phyloP scores from a whole-genome alignment of 805 yeast species.

The Myxozyma vanderwaltii region DNA sequence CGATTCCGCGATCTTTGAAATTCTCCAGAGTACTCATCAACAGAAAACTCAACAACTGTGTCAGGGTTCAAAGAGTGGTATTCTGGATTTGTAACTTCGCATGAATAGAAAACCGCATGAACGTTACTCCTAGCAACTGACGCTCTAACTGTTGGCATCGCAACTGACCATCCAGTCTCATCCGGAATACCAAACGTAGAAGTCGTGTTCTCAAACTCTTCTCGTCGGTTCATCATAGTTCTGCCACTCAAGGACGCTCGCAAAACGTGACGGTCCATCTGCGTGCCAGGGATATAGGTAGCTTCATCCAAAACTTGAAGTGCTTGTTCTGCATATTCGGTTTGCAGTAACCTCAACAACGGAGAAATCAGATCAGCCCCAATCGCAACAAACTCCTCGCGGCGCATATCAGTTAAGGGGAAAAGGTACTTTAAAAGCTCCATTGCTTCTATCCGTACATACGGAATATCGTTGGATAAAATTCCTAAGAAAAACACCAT shows the following conservation, averaged over 20 bases:
- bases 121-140: conserved; percentile 88
- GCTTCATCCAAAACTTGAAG: conserved; percentile 87
- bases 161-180: conserved; percentile 95
- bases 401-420: conserved; percentile 72
- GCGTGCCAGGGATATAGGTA: conserved; percentile 81
- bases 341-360: conserved; percentile 69
- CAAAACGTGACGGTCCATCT: conserved; percentile 85
- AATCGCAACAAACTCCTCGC: conserved; percentile 79
- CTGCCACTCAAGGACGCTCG: conserved; percentile 88
- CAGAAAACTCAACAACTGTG: conserved; percentile 39
- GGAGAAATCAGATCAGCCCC: conserved; percentile 97
- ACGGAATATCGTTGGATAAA: conserved; percentile 69
- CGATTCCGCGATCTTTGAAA: neutral
- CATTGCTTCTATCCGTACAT: conserved; percentile 83
- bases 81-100: conserved; percentile 50
- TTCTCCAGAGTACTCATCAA: conserved; percentile 42
- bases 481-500: conserved; percentile 77
- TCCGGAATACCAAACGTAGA: conserved; percentile 94
- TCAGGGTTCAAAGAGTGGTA: conserved; percentile 33
- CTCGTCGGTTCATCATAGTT: conserved; percentile 54
- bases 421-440: conserved; percentile 71
- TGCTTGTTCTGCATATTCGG: conserved; percentile 87
- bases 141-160: conserved; percentile 91
- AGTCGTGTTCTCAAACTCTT: conserved; percentile 81
- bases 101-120: conserved; percentile 91